These are phyloP conservation scores for Pholiota adiposa DNA, from an alignment of 1,284 basidiomycete genomes.

Conservation along the genomic window DNA sequence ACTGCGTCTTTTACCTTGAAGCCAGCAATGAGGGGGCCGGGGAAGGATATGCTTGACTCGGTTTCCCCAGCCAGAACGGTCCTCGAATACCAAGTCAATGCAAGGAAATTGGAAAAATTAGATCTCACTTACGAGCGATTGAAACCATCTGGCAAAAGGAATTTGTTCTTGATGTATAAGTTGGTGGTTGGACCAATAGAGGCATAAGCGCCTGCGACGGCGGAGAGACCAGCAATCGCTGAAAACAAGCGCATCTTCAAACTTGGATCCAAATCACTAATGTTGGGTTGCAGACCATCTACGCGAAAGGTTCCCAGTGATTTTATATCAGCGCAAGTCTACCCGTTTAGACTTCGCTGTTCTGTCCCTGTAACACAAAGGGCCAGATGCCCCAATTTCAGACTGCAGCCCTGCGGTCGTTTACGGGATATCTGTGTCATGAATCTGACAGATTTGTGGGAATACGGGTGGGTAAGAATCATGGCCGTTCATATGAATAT, in stretches of 20 bases:
- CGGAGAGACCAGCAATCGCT: constrained; percentile 10
- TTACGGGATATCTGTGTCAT: neutral
- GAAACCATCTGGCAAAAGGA: constrained; percentile 27
- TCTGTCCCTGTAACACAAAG: neutral
- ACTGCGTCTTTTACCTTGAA: constrained; percentile 19
- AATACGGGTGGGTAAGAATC: neutral
- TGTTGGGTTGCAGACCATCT: neutral
- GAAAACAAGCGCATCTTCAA: constrained; percentile 12
- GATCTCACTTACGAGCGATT: constrained; percentile 27
- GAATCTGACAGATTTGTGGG: constrained; percentile 4
- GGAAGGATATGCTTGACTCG: constrained; percentile 18
- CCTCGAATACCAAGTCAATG: constrained; percentile 3
- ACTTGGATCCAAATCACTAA: neutral
- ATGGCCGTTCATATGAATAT: neutral
- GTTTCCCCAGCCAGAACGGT: constrained; percentile 24
- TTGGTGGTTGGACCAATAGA: constrained; percentile 24
- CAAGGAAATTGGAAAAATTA: no score
- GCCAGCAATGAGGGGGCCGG: constrained; percentile 27
- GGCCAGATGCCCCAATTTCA: neutral
- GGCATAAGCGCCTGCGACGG: constrained; percentile 14
- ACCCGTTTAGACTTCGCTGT: neutral
- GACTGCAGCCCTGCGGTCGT: neutral
- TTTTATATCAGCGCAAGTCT: neutral
- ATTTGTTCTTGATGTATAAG: constrained; percentile 24
- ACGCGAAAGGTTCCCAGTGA: neutral